These are phyloP conservation scores for Colletotrichum kahawae DNA, from an alignment of 2,329 filamentous ascomycete species.

Conservation along the genomic window DNA sequence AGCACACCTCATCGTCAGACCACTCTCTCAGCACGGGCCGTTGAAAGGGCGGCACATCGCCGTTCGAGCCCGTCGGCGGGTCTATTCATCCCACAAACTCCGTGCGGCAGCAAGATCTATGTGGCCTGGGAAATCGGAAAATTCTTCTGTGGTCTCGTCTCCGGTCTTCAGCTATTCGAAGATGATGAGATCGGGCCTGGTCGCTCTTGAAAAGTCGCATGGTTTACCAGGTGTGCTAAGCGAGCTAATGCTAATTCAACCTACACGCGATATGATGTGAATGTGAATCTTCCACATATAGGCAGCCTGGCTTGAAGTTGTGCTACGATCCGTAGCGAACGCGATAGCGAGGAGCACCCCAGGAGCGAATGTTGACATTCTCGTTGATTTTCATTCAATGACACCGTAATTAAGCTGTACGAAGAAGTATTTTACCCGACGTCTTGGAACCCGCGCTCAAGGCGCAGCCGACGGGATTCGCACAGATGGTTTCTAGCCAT, in stretches of 20 bases:
- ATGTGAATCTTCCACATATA: background rate
- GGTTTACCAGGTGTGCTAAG: background rate
- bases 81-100: background rate
- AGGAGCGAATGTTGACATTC: rapidly evolving
- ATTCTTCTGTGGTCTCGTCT: background rate
- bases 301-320: background rate
- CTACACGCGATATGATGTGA: background rate
- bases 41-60: background rate
- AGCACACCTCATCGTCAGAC: background rate
- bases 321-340: rapidly evolving
- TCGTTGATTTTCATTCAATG: rapidly evolving
- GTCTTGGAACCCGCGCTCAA: background rate
- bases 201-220: background rate
- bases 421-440: background rate
- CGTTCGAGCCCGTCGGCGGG: background rate
- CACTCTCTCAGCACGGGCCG: background rate
- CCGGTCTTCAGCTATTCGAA: background rate
- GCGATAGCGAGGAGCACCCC: background rate
- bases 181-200: background rate
- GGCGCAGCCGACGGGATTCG: background rate
- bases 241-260: background rate
- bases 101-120: background rate
- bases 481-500: background rate
- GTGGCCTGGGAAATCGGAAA: background rate
- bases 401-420: background rate